Base-by-base conservation (phyloP, 805 yeast genomes). In the Candida dajiaensis region DNA sequence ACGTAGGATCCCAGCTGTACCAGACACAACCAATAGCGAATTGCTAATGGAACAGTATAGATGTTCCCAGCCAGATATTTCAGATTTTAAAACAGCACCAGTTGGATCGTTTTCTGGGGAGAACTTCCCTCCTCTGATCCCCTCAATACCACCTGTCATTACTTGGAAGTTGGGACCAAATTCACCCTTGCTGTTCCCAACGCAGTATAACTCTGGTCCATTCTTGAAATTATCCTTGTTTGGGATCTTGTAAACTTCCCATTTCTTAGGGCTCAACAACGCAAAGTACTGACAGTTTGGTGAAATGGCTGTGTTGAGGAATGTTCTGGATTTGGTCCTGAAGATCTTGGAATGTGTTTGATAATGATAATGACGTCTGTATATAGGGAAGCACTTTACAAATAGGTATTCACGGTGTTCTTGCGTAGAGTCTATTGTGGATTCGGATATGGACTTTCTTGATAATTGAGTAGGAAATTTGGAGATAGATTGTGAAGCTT, bases 301-400 rank as follows among this genome's bases (percentile, higher is more conserved):
- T 9, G 94, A 73, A 40, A 80, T 72, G 49, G 85, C 73, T 44
- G 89, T 63, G 64, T 80, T 67, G 52, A 80, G 70, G 59, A 76
- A 67, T 53, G 74, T 50, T 66, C 74, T 68, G 43, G 79, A 67
- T 63, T 71, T 67, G 29, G 75, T 66, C 42, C 76, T 61, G 28
- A 79, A 66, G 45, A 78, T 68, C 42, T 72, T 72, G 9, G 80
- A 64, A 47, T 78, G 82, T 0, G 83, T 77, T 23, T 70, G 66
- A 57, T 73, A 74, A 39, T 78, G 78, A 42, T 73, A 70, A 42
- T 77, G 72, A 50, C 77, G 82, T 49, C 96, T 73, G 59, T 84
- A 86, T 46, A 81, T 78, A 0, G 97, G 97, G 65, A 88, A 89
- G 55, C 92, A 87, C 56, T 81, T 84, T 6, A 83, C 81, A 62